phyloP scores from a whole-genome alignment of 2,329 filamentous ascomycete species.

The Aspergillus novoparasiticus region DNA sequence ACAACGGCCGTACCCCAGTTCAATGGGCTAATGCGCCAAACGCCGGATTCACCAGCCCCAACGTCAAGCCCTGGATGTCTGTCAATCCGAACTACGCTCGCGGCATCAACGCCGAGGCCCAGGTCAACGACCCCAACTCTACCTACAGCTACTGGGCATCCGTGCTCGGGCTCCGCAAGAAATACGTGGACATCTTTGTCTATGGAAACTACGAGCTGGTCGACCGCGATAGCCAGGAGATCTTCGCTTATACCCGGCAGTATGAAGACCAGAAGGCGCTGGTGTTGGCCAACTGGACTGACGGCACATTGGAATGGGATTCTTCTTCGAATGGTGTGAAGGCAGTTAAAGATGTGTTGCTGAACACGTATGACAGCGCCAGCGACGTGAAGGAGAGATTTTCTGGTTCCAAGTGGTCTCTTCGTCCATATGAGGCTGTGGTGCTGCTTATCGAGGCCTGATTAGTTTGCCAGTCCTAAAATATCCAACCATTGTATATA shows the following conservation, averaged over 20 bases:
- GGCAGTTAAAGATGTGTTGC: conserved; percentile 29
- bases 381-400: conserved; percentile 25
- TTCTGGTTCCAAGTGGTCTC: conserved; percentile 29
- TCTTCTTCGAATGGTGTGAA: conserved; percentile 30
- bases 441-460: conserved; percentile 28
- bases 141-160: conserved; percentile 65
- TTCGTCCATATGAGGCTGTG: conserved; percentile 38
- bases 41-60: conserved; percentile 64
- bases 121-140: conserved; percentile 45
- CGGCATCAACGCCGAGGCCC: conserved; percentile 61
- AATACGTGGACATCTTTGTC: conserved; percentile 64
- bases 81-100: conserved; percentile 63
- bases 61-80: conserved; percentile 68
- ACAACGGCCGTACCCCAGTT: conserved; percentile 72
- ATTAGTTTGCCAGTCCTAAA: not conserved
- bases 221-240: conserved; percentile 52
- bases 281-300: conserved; percentile 42
- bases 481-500: not conserved
- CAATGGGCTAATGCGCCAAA: conserved; percentile 66
- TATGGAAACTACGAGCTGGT: conserved; percentile 66
- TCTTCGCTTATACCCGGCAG: conserved; percentile 60
- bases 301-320: conserved; percentile 35
- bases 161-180: conserved; percentile 63
- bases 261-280: conserved; percentile 36
- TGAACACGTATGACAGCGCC: conserved; percentile 34